These are phyloP conservation scores for Dendryphion nanum DNA, from an alignment of 2,329 filamentous ascomycete species.

Conservation along the genomic window DNA sequence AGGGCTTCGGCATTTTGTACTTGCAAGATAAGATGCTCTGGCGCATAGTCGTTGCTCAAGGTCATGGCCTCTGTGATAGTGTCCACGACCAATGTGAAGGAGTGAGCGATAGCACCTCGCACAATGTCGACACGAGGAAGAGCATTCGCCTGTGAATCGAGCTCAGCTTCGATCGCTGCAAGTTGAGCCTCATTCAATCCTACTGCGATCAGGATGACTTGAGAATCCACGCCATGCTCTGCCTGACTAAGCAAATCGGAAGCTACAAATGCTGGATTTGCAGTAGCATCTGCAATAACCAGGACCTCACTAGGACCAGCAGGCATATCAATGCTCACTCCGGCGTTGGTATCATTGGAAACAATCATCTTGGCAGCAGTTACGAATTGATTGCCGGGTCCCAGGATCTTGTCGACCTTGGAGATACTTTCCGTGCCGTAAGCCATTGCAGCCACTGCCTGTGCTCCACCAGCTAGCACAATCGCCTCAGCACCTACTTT, in stretches of 20 bases:
- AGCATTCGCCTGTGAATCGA: conserved; percentile 82
- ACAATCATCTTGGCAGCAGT: conserved; percentile 99
- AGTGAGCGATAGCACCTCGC: conserved; percentile 84
- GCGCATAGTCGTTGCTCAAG: conserved; percentile 91
- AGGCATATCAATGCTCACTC: conserved; percentile 97
- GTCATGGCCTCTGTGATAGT: conserved; percentile 74
- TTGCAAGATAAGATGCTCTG: conserved; percentile 94
- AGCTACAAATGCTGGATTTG: conserved; percentile 92
- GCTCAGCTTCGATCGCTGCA: conserved; percentile 82
- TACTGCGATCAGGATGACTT: conserved; percentile 87
- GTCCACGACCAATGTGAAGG: conserved; percentile 75
- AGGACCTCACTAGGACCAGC: conserved; percentile 94
- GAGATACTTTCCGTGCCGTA: conserved; percentile 92
- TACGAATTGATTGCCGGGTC: conserved; percentile 97
- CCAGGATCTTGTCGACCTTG: conserved; percentile 98
- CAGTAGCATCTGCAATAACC: conserved; percentile 85
- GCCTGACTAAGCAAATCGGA: conserved; percentile 93
- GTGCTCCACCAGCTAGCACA: conserved; percentile 90
- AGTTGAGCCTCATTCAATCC: conserved; percentile 72
- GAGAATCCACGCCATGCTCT: conserved; percentile 93
- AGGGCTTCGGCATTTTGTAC: conserved; percentile 71
- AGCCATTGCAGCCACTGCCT: conserved; percentile 93
- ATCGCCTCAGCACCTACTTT: conserved; percentile 96
- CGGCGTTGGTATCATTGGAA: conserved; percentile 92
- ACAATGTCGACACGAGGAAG: conserved; percentile 93